Evolutionary conservation across 345 rosid species (phyloP).

Genomic region (Laguncularia racemosa): DNA sequence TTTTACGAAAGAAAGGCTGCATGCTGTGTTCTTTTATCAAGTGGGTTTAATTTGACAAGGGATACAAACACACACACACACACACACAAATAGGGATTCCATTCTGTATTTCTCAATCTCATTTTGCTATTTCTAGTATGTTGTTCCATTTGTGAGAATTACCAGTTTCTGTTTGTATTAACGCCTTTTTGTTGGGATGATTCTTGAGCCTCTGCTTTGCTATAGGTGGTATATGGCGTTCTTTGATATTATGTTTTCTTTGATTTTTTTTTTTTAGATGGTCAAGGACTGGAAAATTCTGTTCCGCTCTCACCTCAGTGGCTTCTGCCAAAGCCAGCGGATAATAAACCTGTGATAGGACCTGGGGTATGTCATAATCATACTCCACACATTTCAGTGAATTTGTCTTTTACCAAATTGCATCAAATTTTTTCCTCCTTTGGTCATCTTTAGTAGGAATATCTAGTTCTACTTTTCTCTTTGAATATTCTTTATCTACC

Average conservation of each 20-base stretch:
- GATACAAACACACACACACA: no score
- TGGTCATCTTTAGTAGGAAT: background rate
- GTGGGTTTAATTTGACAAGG: no score
- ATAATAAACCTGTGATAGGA: constrained; percentile 66
- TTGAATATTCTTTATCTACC: background rate
- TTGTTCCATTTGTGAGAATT: no score
- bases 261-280: constrained; percentile 55
- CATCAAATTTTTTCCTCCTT: background rate
- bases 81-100: no score
- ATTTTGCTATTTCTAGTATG: no score
- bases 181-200: background rate
- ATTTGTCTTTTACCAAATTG: background rate
- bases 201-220: background rate
- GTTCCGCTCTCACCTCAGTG: constrained; percentile 98
- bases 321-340: constrained; percentile 90
- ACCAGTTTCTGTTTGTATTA: no score
- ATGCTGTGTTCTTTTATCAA: no score
- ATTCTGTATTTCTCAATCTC: no score
- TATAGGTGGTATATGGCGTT: background rate
- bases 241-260: constrained; percentile 4
- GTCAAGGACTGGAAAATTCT: constrained; percentile 60
- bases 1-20: no score
- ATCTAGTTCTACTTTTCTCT: background rate
- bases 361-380: constrained; percentile 46
- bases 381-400: background rate